Percentiles rank a stretch among this genome's conserved stretches.
These are phyloP conservation scores for Phytophthora sansomeana DNA, from an alignment of 352 stramenopile genomes.

Conservation along the genomic window DNA sequence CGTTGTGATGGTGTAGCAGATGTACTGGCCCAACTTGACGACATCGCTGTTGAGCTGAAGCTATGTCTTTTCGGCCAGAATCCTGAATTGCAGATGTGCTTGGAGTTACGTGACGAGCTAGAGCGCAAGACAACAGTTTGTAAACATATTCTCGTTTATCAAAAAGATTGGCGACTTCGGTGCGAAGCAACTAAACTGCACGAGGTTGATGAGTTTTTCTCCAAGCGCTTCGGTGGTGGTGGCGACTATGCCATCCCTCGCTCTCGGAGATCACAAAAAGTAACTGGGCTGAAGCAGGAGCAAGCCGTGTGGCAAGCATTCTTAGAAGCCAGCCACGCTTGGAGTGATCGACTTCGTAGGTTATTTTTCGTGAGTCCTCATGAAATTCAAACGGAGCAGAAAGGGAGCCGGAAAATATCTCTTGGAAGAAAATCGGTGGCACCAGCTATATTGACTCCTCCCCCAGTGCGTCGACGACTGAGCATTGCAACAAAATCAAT, in stretches of 20 bases:
- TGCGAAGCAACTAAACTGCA: constrained; percentile 63
- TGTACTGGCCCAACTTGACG: constrained; percentile 43
- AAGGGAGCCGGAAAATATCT: not conserved
- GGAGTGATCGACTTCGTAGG: constrained; percentile 52
- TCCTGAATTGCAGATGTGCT: constrained; percentile 43
- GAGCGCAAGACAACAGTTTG: constrained; percentile 44
- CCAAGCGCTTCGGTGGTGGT: constrained; percentile 24
- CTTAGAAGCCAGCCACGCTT: constrained; percentile 41
- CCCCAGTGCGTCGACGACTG: constrained; percentile 6
- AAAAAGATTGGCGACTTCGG: constrained; percentile 50
- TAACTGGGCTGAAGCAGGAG: constrained; percentile 25
- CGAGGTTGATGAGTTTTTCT: constrained; percentile 72
- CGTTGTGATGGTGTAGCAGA: constrained; percentile 42
- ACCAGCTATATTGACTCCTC: not conserved
- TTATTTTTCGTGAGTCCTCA: constrained; percentile 48
- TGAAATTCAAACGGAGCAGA: constrained; percentile 12
- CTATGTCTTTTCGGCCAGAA: constrained; percentile 55
- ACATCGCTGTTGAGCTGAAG: constrained; percentile 43
- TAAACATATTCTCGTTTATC: constrained; percentile 48
- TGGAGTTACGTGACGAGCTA: constrained; percentile 43
- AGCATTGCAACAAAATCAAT: constrained; percentile 25
- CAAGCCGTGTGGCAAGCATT: constrained; percentile 45
- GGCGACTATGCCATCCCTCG: constrained; percentile 27
- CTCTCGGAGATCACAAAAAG: constrained; percentile 12
- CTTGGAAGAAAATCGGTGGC: constrained; percentile 16